Evolutionary conservation across 163 green algal genomes (phyloP).

Genomic region (Scenedesmus sp.): DNA sequence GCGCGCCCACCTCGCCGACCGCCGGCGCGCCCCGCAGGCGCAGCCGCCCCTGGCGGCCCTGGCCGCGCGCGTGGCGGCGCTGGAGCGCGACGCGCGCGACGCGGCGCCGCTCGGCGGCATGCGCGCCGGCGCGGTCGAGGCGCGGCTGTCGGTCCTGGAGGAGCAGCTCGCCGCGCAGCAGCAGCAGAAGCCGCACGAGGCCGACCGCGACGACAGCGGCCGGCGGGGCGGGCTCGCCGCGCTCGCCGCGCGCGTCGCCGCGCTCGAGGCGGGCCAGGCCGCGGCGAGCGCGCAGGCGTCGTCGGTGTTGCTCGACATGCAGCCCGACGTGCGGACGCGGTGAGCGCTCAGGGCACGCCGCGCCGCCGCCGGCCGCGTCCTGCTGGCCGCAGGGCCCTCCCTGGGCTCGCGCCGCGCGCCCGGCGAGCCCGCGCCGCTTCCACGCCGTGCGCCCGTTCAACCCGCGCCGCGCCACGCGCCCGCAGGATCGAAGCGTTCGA

Average conservation of each 20-base stretch:
- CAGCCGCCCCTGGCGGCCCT: background rate
- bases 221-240: background rate
- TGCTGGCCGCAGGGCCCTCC: too few species aligned
- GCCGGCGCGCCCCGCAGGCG: background rate
- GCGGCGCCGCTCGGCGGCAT: constrained; percentile 14
- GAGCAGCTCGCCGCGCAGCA: constrained; percentile 11
- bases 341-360: too few species aligned
- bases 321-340: background rate
- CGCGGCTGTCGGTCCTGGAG: constrained; percentile 31
- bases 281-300: background rate
- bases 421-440: too few species aligned
- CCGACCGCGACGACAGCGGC: background rate
- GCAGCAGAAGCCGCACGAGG: background rate
- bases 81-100: constrained; percentile 12
- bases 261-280: constrained; percentile 8
- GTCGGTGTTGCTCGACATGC: background rate
- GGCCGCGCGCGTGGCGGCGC: background rate
- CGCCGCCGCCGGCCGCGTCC: too few species aligned
- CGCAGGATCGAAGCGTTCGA: constrained; percentile 39
- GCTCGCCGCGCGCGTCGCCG: background rate
- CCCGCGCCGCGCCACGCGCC: too few species aligned
- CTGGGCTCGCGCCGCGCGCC: too few species aligned
- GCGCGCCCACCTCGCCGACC: background rate
- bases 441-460: too few species aligned
- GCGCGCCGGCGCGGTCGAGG: constrained; percentile 25